Evolutionary conservation across 225 moss, liverwort and hornwort species (phyloP).

Genomic region (Pleurozium schreberi): DNA sequence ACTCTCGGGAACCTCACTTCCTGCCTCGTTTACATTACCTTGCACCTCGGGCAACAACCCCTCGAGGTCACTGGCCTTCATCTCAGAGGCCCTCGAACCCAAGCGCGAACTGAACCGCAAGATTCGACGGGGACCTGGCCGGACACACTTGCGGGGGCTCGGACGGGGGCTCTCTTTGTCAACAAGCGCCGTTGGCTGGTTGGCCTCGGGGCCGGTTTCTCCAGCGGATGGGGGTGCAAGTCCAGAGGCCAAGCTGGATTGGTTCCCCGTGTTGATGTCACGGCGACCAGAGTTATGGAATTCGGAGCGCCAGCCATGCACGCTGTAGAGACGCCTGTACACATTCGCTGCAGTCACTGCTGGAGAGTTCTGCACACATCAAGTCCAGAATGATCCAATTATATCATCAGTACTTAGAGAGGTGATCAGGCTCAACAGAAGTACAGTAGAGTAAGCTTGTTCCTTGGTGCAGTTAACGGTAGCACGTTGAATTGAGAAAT

Average conservation of each 20-base stretch:
- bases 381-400: not conserved
- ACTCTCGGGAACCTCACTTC: not conserved
- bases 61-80: constrained; percentile 4
- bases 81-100: not conserved
- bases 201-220: not conserved
- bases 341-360: constrained; percentile 37
- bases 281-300: constrained; percentile 45
- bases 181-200: no score
- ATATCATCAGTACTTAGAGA: not conserved
- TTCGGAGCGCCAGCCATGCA: constrained; percentile 55
- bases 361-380: constrained; percentile 40
- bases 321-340: constrained; percentile 50
- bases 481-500: not conserved
- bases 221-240: not conserved
- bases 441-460: not conserved
- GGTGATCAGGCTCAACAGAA: no score
- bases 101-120: not conserved
- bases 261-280: constrained; percentile 22
- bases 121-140: no score
- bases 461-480: no score
- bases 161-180: not conserved
- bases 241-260: not conserved
- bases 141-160: not conserved
- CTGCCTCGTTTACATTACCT: not conserved
- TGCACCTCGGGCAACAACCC: not conserved